Base-by-base conservation (phyloP, 805 yeast species). In the Candida coquimbonensis region DNA sequence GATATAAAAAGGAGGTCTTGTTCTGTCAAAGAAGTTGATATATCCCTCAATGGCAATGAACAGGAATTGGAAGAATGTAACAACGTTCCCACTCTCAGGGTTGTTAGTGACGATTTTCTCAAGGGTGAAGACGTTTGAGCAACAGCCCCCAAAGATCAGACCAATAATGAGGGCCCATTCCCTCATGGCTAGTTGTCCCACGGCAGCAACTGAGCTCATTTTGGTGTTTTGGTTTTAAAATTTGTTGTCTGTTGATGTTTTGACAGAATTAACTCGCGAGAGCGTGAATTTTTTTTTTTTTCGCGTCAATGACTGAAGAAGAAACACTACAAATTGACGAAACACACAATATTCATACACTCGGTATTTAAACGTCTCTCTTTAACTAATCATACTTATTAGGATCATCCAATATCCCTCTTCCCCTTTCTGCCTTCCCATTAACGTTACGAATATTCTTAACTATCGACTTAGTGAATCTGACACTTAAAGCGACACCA, bases 141-240 rank as follows among this genome's bases (percentile, higher is more conserved):
- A 84, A 54, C 91, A 83, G 3, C 89, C 87, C 0, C 84, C 83
- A 55, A 82, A 78, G 4, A 81, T 75, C 24, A 75, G 40, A 3
- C 49, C 47, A 3, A 45, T 19, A 11, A 53, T 49, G 6, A 49
- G 27, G 9, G 45, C 39, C 56, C 56, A 53, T 19, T 53, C 54
- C 16, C 35, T 49, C 7, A 46, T 17, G 8, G 51, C 44, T 3
- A 51, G 41, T 31, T 53, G 56, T 2, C 46, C 44, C 4, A 51
- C 31, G 2, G 54, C 56, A 39, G 40, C 29, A 13, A 38, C 42
- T 3, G 45, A 38, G 21, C 41, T 45, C 48, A 45, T 45, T 17
- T 6, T 31, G 34, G 13, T 12, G 0, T 82, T 29, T 55, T 57
- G 55, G 72, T 80, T 7, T 61, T 60, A 26, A 2, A 7, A 13